phyloP scores from a whole-genome alignment of 2,329 filamentous ascomycete species.

The Fusarium sp. region DNA sequence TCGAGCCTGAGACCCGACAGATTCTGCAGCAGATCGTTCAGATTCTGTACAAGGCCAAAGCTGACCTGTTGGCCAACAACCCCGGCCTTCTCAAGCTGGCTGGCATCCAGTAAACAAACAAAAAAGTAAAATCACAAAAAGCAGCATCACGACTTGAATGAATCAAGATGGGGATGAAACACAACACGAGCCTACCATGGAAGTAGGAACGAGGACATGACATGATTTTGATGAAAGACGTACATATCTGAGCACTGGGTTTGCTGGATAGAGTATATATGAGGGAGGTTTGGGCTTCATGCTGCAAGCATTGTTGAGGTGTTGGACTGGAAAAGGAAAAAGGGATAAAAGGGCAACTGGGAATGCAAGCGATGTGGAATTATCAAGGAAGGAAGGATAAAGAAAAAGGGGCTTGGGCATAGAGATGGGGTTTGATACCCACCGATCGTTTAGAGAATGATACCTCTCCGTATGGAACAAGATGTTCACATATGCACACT shows the following conservation, averaged over 20 bases:
- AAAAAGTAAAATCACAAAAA: constrained; percentile 12
- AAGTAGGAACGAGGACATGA: constrained; percentile 36
- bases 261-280: constrained; percentile 41
- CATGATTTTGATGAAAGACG: constrained; percentile 38
- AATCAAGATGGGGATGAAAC: constrained; percentile 29
- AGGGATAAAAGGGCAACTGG: constrained; percentile 8
- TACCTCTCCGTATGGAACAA: constrained; percentile 31
- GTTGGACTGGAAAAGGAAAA: constrained; percentile 19
- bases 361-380: constrained; percentile 13
- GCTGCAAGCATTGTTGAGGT: constrained; percentile 9
- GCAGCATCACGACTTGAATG: constrained; percentile 31
- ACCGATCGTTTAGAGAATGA: constrained; percentile 40
- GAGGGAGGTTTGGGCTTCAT: constrained; percentile 15
- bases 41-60: constrained; percentile 54
- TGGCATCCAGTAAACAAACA: constrained; percentile 40
- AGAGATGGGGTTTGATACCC: constrained; percentile 36
- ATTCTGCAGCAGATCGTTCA: constrained; percentile 74
- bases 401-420: constrained; percentile 11
- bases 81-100: constrained; percentile 48
- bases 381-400: background rate
- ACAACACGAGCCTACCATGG: constrained; percentile 26
- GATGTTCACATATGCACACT: background rate
- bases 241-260: constrained; percentile 20
- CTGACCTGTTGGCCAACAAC: constrained; percentile 48
- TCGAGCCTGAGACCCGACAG: constrained; percentile 76